These are phyloP conservation scores for Meira nashicola DNA, from an alignment of 1,284 basidiomycete genomes.

Conservation along the genomic window DNA sequence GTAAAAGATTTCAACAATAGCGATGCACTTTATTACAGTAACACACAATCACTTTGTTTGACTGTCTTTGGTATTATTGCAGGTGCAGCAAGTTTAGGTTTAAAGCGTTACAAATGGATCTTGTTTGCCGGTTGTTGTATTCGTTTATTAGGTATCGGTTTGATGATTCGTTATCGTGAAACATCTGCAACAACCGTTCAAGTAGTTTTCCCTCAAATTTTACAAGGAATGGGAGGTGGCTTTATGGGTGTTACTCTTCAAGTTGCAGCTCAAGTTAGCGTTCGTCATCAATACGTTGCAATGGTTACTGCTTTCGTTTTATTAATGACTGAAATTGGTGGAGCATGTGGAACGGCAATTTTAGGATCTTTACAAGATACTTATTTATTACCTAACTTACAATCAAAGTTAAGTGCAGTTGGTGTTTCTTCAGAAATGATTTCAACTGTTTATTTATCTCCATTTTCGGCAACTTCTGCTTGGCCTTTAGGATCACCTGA, in stretches of 20 bases:
- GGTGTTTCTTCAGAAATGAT: constrained; percentile 16
- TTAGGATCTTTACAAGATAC: constrained; percentile 39
- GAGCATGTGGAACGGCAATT: constrained; percentile 42
- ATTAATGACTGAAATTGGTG: constrained; percentile 45
- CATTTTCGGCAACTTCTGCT: constrained; percentile 7
- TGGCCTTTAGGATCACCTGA: constrained; percentile 35
- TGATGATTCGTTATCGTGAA: constrained; percentile 48
- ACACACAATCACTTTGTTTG: constrained; percentile 38
- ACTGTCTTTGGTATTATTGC: constrained; percentile 48
- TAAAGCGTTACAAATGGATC: constrained; percentile 47
- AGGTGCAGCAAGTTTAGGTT: constrained; percentile 38
- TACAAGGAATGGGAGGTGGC: constrained; percentile 50
- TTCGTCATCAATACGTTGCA: constrained; percentile 50
- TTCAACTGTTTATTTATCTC: constrained; percentile 14
- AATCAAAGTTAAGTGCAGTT: constrained; percentile 25
- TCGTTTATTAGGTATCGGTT: constrained; percentile 45
- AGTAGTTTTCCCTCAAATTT: constrained; percentile 45
- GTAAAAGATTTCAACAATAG: constrained; percentile 22
- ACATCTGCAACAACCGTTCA: constrained; percentile 35
- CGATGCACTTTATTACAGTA: constrained; percentile 42
- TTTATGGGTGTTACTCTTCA: constrained; percentile 45
- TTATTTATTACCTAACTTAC: constrained; percentile 25
- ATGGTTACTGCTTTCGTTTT: constrained; percentile 51
- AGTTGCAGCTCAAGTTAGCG: constrained; percentile 46
- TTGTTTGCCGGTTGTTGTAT: constrained; percentile 36